Conservation (phyloP, 495 filamentous ascomycete species). For the Cryomyces minteri region DNA sequence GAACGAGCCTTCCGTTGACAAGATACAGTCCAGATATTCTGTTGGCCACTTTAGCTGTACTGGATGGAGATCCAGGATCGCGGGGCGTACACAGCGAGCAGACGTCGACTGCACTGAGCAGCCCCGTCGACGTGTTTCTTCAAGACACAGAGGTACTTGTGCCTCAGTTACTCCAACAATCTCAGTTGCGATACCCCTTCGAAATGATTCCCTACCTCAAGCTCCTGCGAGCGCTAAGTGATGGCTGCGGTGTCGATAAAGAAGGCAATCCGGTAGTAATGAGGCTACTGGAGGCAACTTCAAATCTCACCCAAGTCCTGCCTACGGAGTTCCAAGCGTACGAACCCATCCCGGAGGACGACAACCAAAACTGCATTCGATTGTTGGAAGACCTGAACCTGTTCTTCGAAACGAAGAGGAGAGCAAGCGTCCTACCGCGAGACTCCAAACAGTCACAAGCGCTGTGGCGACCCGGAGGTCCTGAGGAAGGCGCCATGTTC, state of each 20-base stretch:
- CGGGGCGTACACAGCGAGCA: slow-evolving; percentile 29
- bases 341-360: slow-evolving; percentile 60
- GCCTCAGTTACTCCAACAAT: slow-evolving; percentile 32
- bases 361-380: slow-evolving; percentile 51
- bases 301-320: slow-evolving; percentile 55
- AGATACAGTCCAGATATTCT: slow-evolving; percentile 52
- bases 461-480: background rate
- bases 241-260: slow-evolving; percentile 26
- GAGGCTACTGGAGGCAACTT: slow-evolving; percentile 38
- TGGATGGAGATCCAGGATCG: slow-evolving; percentile 34
- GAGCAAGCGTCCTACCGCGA: background rate
- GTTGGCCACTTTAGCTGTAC: slow-evolving; percentile 36
- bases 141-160: slow-evolving; percentile 34
- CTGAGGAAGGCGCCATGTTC: slow-evolving; percentile 24
- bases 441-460: background rate
- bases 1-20: slow-evolving; percentile 32
- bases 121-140: slow-evolving; percentile 33
- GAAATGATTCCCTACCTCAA: slow-evolving; percentile 69
- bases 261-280: slow-evolving; percentile 31
- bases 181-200: slow-evolving; percentile 65
- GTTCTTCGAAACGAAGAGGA: slow-evolving; percentile 15
- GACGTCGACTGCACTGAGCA: slow-evolving; percentile 15
- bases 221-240: slow-evolving; percentile 35
- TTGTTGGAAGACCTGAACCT: slow-evolving; percentile 34
- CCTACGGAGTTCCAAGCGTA: slow-evolving; percentile 49